Evolutionary conservation across 106 monocot species (phyloP).

Genomic region (Platanthera guangdongensis): DNA sequence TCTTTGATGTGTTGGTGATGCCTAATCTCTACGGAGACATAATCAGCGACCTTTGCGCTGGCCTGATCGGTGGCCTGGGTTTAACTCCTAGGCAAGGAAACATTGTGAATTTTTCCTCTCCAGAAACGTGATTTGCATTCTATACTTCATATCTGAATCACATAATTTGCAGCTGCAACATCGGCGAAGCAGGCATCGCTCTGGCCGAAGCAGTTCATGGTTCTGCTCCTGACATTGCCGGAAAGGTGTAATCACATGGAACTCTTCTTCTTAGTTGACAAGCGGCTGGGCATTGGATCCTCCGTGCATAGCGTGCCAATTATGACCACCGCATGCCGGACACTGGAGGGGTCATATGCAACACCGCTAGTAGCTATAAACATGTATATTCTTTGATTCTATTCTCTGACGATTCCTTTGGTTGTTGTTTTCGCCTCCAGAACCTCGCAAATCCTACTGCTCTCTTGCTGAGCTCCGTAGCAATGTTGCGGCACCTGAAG

Average conservation of each 20-base stretch:
- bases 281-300: background rate
- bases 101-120: background rate
- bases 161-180: slow-evolving; percentile 57
- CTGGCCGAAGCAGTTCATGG: slow-evolving; percentile 95
- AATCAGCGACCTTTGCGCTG: slow-evolving; percentile 97
- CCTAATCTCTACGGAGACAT: slow-evolving; percentile 98
- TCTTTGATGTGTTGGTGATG: slow-evolving; percentile 96
- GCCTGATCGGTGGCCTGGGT: slow-evolving; percentile 93
- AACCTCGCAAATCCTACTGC: slow-evolving; percentile 91
- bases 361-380: too few relatives aligned
- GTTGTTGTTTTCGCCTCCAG: slow-evolving; percentile 16
- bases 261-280: background rate
- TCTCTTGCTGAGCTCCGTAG: slow-evolving; percentile 62
- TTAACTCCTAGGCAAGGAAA: slow-evolving; percentile 71
- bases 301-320: too few relatives aligned
- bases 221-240: slow-evolving; percentile 95
- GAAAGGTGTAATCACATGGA: slow-evolving; percentile 37
- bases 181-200: slow-evolving; percentile 89
- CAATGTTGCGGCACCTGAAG: slow-evolving; percentile 75
- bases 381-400: too few relatives aligned
- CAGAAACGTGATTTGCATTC: background rate
- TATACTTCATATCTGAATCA: background rate
- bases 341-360: too few relatives aligned
- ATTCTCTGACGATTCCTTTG: background rate
- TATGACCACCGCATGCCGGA: too few relatives aligned